Base-by-base conservation (phyloP, 768 basidiomycete genomes). In the Coprinopsis marcescibilis region DNA sequence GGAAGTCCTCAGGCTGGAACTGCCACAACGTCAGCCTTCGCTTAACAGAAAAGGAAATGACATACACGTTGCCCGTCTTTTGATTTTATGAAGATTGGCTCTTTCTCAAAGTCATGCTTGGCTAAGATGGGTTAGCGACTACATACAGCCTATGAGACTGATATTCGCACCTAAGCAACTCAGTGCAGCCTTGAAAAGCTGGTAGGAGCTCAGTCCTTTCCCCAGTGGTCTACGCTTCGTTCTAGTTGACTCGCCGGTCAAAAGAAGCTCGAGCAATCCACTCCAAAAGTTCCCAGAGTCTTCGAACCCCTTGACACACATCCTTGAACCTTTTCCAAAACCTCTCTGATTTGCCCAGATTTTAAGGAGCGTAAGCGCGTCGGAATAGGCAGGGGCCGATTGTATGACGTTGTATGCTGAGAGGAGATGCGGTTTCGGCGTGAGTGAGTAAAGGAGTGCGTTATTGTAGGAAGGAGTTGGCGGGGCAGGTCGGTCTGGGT, bases 281-380 rank as follows among this genome's bases (percentile, higher is more conserved):
- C 66, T 65, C 89, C 89, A 92, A 76, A 73, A 85, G 3, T 70
- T 58, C 1, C 87, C 87, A 19, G 72, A 68, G 5, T 73, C 74
- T 56, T 81, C 85, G 57, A 84, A 93, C 13, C 89, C 89, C 13
- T 74, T 69, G 3, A 88, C 68, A 55, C 79, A 83, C 51, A 78
- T 57, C 33, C 70, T 64, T 3, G 65, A 61, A 10, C 83, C 79
- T 51, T 75, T 72, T 2, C 79, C 74, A 53, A 84, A 92, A 0
- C 91, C 91, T 33, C 93, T 73, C 55, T 93, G 86, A 41, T 83
- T 81, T 1, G 89, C 89, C 96, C 96, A 99, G 13, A 94, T 76
- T 8, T 90, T 78, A 13, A 97, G 76, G 1, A 97, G 71, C 0
- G 85, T 72, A 7, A 91, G 61, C 0, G 89, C 89, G 42, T 93